Base-by-base conservation (phyloP, 2,329 filamentous ascomycete species). In the Fusarium paranaense region DNA sequence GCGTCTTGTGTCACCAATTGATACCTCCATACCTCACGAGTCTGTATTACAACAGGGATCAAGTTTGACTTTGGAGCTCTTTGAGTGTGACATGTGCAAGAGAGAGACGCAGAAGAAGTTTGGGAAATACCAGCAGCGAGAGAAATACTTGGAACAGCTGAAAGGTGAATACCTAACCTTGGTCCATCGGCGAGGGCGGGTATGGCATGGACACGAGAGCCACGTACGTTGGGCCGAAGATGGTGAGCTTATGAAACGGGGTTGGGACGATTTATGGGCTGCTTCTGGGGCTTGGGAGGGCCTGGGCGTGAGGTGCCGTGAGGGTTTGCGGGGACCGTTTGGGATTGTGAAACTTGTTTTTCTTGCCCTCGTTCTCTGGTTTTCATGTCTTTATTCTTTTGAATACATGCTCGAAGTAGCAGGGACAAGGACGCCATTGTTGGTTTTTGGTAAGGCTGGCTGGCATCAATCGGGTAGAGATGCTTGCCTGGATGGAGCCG, bases 311-410 rank as follows among this genome's bases (percentile, higher is more conserved):
- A 50, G 32, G 60, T 42, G 42, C 14, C 45, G 60, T 59, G 32
- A 72, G 61, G 71, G 58, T 63, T 54, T 63, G 68, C 64, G 58
- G 68, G 68, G 38, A 33, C 38, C 61, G 68, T 69, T 66, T 66
- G 22, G 56, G 59, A 62, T 66, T 66, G 58, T 72, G 64, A 74
- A 74, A 74, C 68, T 66, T 74, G 71, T 30, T 68, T 71, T 68
- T 73, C 67, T 32, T 42, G 22, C 10, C 3, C 8, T 50, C 25
- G 16, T n/a, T 25, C 16, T 30, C 45, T 30, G 22, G 22, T 22
- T 27, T 27, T 13, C 5, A 45, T 22, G 37, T 32, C 27, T 30
- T 25, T 52, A 13, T 45, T 22, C 16, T 50, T 50, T 50, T 50
- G 20, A 32, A 33, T 30, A 50, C 40, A 47, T 27, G 7, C n/a